A percentile compares a stretch with the other conserved stretches of the same genome.
phyloP scores from a whole-genome alignment of 1,284 basidiomycete species.

The Chondrostereum purpureum region DNA sequence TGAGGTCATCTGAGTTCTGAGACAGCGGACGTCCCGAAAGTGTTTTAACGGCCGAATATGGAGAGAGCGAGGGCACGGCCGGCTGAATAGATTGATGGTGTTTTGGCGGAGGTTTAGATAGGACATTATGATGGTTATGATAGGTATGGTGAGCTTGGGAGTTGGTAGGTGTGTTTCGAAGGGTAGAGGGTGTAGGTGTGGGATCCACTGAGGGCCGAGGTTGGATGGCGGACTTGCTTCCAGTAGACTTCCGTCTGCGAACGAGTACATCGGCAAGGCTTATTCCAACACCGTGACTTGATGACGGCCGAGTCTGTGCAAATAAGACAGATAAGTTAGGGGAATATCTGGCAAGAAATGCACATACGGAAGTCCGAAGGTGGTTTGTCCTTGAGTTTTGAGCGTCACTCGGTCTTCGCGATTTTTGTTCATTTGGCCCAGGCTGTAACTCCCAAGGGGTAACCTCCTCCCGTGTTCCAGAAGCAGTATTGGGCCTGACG shows the following conservation, averaged over 20 bases:
- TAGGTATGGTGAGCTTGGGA: no score
- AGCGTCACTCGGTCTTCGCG: not conserved
- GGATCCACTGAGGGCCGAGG: no score
- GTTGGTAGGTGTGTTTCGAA: no score
- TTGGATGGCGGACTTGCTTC: constrained; percentile 11
- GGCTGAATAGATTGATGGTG: no score
- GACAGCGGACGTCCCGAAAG: no score
- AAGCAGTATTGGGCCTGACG: constrained; percentile 30
- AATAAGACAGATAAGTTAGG: not conserved
- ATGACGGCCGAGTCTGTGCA: constrained; percentile 8
- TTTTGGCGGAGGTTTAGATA: no score
- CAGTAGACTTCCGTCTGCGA: constrained; percentile 15
- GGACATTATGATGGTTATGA: no score
- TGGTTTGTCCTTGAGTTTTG: no score
- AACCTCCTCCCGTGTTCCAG: constrained; percentile 26
- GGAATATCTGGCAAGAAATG: not conserved
- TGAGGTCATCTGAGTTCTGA: constrained; percentile 4
- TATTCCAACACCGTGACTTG: constrained; percentile 8
- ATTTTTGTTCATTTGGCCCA: constrained; percentile 21
- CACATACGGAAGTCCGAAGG: not conserved
- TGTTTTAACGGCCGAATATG: constrained; percentile 15
- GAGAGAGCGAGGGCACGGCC: no score
- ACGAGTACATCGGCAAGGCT: constrained; percentile 11
- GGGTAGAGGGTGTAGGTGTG: no score
- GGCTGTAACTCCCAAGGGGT: constrained; percentile 35